Evolutionary conservation across 768 basidiomycete species (phyloP).

Genomic region (Chalciporus chontae): DNA sequence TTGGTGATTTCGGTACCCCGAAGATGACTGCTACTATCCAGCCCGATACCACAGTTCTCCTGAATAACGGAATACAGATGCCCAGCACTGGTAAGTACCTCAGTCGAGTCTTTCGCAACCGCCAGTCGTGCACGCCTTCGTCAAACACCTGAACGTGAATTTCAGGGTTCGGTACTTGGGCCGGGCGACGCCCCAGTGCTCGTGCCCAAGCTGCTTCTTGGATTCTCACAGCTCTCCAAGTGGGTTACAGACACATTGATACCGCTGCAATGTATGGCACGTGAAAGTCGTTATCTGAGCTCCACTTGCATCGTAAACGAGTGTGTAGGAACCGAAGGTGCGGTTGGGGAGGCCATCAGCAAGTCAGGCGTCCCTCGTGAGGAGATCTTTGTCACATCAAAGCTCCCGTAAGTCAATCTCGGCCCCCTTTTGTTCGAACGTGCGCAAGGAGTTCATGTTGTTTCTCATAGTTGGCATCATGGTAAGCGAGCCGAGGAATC

Average conservation of each 20-base stretch:
- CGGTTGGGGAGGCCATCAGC: slow-evolving; percentile 42
- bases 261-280: slow-evolving; percentile 36
- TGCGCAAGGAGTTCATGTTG: background rate
- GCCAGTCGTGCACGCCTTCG: background rate
- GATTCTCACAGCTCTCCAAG: slow-evolving; percentile 21
- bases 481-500: slow-evolving; percentile 35
- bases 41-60: background rate
- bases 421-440: background rate
- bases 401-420: slow-evolving; percentile 34
- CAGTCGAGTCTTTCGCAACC: background rate
- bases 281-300: no score
- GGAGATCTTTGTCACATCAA: slow-evolving; percentile 49
- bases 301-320: background rate
- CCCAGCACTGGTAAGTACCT: slow-evolving; percentile 26
- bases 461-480: slow-evolving; percentile 21
- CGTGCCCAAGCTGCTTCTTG: background rate
- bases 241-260: slow-evolving; percentile 42
- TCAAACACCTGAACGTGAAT: background rate
- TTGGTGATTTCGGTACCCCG: background rate
- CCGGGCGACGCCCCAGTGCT: background rate
- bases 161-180: slow-evolving; percentile 2
- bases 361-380: slow-evolving; percentile 47
- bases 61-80: slow-evolving; percentile 26
- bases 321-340: slow-evolving; percentile 35
- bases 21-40: background rate